Evolutionary conservation across 371 early-diverging fungal genomes (phyloP).

Genomic region (Mortierella sp.): DNA sequence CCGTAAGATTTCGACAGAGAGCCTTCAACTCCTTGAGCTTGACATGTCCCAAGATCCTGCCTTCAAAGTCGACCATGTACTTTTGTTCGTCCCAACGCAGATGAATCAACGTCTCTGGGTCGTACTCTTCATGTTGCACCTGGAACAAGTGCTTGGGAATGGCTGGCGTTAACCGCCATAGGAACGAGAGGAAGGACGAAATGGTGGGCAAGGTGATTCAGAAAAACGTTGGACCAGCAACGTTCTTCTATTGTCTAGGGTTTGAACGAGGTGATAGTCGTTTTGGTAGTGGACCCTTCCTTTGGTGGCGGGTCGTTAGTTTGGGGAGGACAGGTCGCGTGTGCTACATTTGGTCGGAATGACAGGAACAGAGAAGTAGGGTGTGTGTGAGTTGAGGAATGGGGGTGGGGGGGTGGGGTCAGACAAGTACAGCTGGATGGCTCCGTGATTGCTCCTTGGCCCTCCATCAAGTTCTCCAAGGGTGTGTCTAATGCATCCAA

Average conservation of each 20-base stretch:
- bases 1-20: constrained; percentile 41
- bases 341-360: too few relatives aligned
- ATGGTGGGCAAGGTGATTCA: constrained; percentile 21
- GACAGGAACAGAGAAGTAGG: too few relatives aligned
- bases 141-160: constrained; percentile 41
- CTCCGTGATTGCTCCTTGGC: too few relatives aligned
- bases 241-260: neutral
- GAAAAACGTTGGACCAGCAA: neutral
- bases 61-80: constrained; percentile 47
- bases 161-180: constrained; percentile 53
- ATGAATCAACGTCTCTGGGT: constrained; percentile 35
- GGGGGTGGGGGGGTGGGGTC: too few relatives aligned
- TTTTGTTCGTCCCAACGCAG: constrained; percentile 33
- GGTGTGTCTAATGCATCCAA: too few relatives aligned
- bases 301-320: too few relatives aligned
- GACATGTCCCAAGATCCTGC: constrained; percentile 38
- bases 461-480: too few relatives aligned
- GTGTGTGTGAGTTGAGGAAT: too few relatives aligned
- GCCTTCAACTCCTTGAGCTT: constrained; percentile 29
- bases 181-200: constrained; percentile 47
- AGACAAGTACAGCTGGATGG: too few relatives aligned
- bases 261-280: too few relatives aligned
- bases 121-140: constrained; percentile 27
- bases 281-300: too few relatives aligned
- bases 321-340: too few relatives aligned